Conservation (phyloP, 2,329 filamentous ascomycete species). For the Calonectria pseudoreteaudii region DNA sequence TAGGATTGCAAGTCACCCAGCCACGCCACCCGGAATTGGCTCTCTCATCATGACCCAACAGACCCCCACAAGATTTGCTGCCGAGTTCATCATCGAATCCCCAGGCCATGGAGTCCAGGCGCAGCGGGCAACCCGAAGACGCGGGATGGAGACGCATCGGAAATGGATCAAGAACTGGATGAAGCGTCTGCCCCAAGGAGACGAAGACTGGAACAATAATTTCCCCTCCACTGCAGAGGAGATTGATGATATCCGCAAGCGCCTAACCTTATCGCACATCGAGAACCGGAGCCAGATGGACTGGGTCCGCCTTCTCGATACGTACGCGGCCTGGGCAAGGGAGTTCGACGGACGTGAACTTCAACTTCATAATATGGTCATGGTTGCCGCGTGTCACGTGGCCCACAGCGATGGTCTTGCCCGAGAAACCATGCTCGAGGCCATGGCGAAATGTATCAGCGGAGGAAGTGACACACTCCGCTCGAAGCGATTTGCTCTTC, state of each 20-base stretch:
- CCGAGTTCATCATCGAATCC: slow-evolving; percentile 42
- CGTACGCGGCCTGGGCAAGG: slow-evolving; percentile 37
- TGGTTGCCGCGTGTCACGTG: slow-evolving; percentile 41
- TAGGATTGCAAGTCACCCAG: slow-evolving; percentile 22
- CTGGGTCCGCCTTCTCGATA: slow-evolving; percentile 38
- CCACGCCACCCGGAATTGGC: slow-evolving; percentile 18
- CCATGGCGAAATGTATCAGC: slow-evolving; percentile 41
- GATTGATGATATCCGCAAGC: slow-evolving; percentile 33
- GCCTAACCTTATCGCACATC: slow-evolving; percentile 36
- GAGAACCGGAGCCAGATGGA: slow-evolving; percentile 37
- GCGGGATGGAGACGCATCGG: slow-evolving; percentile 40
- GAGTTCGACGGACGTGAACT: slow-evolving; percentile 40
- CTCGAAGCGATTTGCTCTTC: slow-evolving; percentile 41
- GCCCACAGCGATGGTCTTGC: slow-evolving; percentile 37
- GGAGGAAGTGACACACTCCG: slow-evolving; percentile 41
- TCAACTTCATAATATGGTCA: slow-evolving; percentile 42
- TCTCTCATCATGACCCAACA: slow-evolving; percentile 34
- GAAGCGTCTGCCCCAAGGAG: slow-evolving; percentile 41
- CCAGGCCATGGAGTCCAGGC: slow-evolving; percentile 37
- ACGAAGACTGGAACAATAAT: slow-evolving; percentile 44
- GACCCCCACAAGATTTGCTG: slow-evolving; percentile 33
- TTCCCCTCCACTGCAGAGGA: slow-evolving; percentile 37
- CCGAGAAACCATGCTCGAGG: slow-evolving; percentile 34
- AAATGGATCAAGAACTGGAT: slow-evolving; percentile 43
- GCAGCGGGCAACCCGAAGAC: slow-evolving; percentile 39